Evolutionary conservation across 768 basidiomycete genomes (phyloP), one percentile per base, ranked within the genome.

Genomic region (Rhodotorula babjevae): DNA sequence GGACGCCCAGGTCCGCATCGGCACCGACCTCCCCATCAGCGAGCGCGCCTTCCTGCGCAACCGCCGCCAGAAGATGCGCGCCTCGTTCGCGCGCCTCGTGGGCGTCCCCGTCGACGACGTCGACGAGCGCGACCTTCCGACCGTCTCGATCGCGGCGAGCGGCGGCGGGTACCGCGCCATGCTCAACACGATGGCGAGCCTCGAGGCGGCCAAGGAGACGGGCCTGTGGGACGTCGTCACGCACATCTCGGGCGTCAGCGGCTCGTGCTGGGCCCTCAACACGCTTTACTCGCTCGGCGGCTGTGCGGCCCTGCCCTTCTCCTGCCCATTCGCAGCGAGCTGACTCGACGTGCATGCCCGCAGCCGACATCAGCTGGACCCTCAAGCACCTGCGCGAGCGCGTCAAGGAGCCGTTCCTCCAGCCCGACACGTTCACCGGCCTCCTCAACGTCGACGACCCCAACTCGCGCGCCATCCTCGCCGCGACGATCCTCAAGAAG

Each of bases 141-240:
- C 79, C 23, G 69, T 81, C 27, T 78, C 80, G 8, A 68, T 80
- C 49, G 80, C 80, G 0, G 79, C 77, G 23, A 77, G 75, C 47
- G 79, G 79, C n/a, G 79, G 79, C 49, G 79, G 79, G n/a, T 68
- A 71, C 40, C 47, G 75, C 11, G 81, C 81, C 5, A 81, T 81
- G 79, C 67, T 78, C 58, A 79, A 79, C 62, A 81, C 80, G 31
- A 64, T 76, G 47, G 79, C 79, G 10, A 73, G 77, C 9, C 69
- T 81, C 16, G 36, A 70, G 21, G 78, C 67, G 12, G 78, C 78
- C 1, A 65, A 81, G 61, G 67, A 71, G 33, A 60, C 63, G 0
- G 80, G 81, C 9, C 31, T 81, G 0, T 73, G 78, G 33, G 80
- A 81, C 60, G 73, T 75, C n/a, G 68, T 77, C 7, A 76, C 80